Evolutionary conservation across 805 yeast genomes (phyloP), one percentile per base, ranked within the genome.

Genomic region (Hanseniaspora jakobsenii): DNA sequence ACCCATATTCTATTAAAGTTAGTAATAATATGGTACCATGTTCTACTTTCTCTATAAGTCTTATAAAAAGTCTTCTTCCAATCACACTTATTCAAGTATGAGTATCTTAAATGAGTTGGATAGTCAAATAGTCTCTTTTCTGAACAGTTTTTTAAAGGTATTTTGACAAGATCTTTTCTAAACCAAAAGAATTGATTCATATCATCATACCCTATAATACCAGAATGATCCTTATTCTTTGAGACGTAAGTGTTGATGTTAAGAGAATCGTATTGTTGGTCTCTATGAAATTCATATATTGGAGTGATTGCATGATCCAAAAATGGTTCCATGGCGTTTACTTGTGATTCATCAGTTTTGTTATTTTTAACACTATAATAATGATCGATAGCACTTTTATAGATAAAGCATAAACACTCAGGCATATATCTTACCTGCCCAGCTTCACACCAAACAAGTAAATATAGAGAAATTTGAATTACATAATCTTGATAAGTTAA

Each of bases 161-260:
- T 67, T 38, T 69, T 67, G 49, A 73, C 73, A 39, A 85, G 64
- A 0, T 91, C 84, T 49, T 75, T 70, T 3, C 75, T 67, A 52
- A 79, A 77, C 95, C 95, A 85, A 55, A 85, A 85, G 30, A 80
- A 65, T 55, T 84, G 95, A 57, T 85, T 85, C 59, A 85, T 76
- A 59, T 85, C 95, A 62, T 85, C 95, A 59, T 85, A 85, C 0
- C 95, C 95, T 47, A 85, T 77, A 3, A 73, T 73, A 24, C 71
- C 62, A 10, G 73, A 66, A 55, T 84, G 89, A 63, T 84, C 91
- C 52, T 71, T 71, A 55, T 77, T 86, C 48, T 77, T 73, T 60
- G 76, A 72, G 24, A 70, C 66, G 63, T 70, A 76, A 44, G 63
- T 65, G 3, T 80, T 83, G 39, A 75, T 72, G 19, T 63, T 47